Evolutionary conservation across 2,329 filamentous ascomycete species (phyloP), one percentile per base, ranked within the genome.

Genomic region (Epichloe sibirici): DNA sequence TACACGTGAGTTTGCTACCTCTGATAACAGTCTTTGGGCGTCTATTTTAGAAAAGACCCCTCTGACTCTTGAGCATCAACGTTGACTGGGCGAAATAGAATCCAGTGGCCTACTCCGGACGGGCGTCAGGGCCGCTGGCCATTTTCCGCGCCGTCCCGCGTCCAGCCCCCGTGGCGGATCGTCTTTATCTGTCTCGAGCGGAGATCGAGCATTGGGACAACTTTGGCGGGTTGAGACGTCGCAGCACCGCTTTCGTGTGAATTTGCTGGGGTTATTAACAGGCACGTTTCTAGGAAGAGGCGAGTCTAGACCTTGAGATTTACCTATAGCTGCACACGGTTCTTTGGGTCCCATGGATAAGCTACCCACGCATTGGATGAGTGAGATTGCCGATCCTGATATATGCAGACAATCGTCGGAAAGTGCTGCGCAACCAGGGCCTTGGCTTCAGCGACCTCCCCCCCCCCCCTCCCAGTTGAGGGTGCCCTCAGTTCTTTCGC

Each of bases 141-240:
- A 40, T 31, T 49, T 40, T 40, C 25, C 51, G 51, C 37, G 47
- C 51, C 51, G 46, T 53, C 51, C 47, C 46, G 51, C 25, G 42
- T 48, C 42, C 34, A 23, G 34, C 1, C 46, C 25, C 37, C 23
- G n/a, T 40, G 31, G 38, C 12, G 13, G 9, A 5, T 8, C 13
- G 34, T 8, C 21, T 5, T 13, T 13, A 8, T 23, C 5, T 15
- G 28, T 25, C 31, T 28, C 21, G 31, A 28, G 48, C 21, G 38
- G 40, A 25, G 21, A 45, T 38, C 1, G 40, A 38, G 21, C 48
- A 43, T 49, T 34, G 2, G 6, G 21, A 39, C 37, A 15, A 40
- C 46, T 15, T 47, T 31, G 28, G 28, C 28, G 8, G 28, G 8
- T 31, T 31, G 28, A 9, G 8, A 31, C 28, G 28, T 31, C 28